Conservation (phyloP, 495 filamentous ascomycete genomes). For the Melanomma pulvis-pyrius region DNA sequence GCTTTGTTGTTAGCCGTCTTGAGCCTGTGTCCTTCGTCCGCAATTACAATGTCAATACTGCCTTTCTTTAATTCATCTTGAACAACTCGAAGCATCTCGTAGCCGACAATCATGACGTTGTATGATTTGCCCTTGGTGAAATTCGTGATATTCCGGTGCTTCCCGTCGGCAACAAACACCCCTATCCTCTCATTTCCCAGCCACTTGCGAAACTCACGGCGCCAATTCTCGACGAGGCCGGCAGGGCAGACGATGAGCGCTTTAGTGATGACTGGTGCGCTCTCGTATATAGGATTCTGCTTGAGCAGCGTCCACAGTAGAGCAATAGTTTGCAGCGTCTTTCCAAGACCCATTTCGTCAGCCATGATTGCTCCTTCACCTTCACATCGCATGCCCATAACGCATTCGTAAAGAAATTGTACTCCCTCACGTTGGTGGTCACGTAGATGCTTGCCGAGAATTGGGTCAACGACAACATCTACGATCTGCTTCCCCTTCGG, state of each 20-base stretch:
- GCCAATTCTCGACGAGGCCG: slow-evolving; percentile 79
- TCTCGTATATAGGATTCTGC: slow-evolving; percentile 72
- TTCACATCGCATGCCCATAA: slow-evolving; percentile 79
- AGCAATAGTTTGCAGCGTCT: slow-evolving; percentile 78
- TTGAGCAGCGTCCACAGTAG: slow-evolving; percentile 80
- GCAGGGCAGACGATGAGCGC: slow-evolving; percentile 82
- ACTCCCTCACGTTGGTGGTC: slow-evolving; percentile 79
- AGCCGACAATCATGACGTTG: slow-evolving; percentile 80
- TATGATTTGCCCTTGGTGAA: slow-evolving; percentile 78
- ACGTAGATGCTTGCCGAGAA: slow-evolving; percentile 66
- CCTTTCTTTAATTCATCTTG: slow-evolving; percentile 68
- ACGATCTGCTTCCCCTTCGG: slow-evolving; percentile 70
- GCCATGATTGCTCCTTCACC: slow-evolving; percentile 78
- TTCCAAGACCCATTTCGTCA: slow-evolving; percentile 83
- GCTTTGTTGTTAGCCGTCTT: slow-evolving; percentile 84
- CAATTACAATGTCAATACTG: slow-evolving; percentile 76
- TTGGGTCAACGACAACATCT: slow-evolving; percentile 79
- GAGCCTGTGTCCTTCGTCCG: slow-evolving; percentile 79
- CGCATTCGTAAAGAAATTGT: slow-evolving; percentile 79
- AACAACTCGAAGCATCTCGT: slow-evolving; percentile 74
- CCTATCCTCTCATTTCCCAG: slow-evolving; percentile 76
- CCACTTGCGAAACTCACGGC: slow-evolving; percentile 80
- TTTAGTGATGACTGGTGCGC: slow-evolving; percentile 68
- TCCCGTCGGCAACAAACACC: slow-evolving; percentile 70
- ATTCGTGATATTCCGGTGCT: slow-evolving; percentile 63